Percentiles rank a stretch among this genome's conserved stretches.
Conservation (phyloP, 2,329 filamentous ascomycete species). For the Colletotrichum sp. region DNA sequence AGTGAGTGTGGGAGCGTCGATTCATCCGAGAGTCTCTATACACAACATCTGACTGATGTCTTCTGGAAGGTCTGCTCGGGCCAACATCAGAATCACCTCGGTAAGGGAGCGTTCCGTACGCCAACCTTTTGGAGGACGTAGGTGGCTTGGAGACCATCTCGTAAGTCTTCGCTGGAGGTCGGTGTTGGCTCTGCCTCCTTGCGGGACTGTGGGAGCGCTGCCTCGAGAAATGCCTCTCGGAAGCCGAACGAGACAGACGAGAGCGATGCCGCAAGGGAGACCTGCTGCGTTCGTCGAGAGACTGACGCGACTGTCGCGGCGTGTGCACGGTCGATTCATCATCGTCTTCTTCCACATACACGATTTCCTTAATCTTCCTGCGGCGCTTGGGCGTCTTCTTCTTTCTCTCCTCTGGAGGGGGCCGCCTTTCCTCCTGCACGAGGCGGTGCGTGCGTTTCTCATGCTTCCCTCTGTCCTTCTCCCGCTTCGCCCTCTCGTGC, state of each 20-base stretch:
- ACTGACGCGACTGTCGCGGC: neutral
- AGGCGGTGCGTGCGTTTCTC: neutral
- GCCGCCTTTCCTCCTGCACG: conserved; percentile 15
- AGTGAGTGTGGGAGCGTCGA: conserved; percentile 16
- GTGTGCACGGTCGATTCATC: conserved; percentile 3
- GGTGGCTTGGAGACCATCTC: neutral
- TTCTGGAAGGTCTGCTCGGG: conserved; percentile 2
- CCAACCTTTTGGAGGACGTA: conserved; percentile 5
- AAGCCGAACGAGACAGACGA: conserved; percentile 13
- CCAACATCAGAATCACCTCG: neutral
- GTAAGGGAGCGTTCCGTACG: neutral
- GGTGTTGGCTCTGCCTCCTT: conserved; percentile 4
- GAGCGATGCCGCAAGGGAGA: conserved; percentile 16
- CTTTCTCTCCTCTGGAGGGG: conserved; percentile 18
- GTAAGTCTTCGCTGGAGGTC: neutral
- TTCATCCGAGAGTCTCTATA: conserved; percentile 1
- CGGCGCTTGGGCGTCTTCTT: neutral
- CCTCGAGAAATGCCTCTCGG: conserved; percentile 8
- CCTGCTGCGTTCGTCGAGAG: neutral
- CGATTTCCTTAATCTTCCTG: conserved; percentile 8
- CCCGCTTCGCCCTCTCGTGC: conserved; percentile 3
- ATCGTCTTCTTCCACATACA: conserved; percentile 11
- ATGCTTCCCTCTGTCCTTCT: neutral
- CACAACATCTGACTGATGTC: conserved; percentile 1
- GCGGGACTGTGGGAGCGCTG: conserved; percentile 5